These are phyloP conservation scores for Carex sylvatica DNA, from an alignment of 202 grass and related monocot species.

Conservation along the genomic window DNA sequence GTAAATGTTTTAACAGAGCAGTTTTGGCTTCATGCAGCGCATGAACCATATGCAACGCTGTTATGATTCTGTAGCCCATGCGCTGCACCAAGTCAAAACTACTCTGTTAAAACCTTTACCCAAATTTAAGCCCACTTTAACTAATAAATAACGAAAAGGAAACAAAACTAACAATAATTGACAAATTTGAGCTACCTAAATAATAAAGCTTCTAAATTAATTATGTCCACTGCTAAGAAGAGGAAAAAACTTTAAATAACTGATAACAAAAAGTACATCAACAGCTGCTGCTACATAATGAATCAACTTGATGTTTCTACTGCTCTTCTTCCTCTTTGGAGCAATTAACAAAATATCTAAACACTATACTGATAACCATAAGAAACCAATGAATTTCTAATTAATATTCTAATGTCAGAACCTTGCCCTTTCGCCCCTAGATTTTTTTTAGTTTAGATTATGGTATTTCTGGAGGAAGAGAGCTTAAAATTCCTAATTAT, in stretches of 20 bases:
- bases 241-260: background rate
- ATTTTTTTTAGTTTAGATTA: too few species aligned
- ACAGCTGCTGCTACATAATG: background rate
- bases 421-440: background rate
- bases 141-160: background rate
- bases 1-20: too few species aligned
- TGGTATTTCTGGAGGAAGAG: too few species aligned
- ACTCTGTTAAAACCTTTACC: too few species aligned
- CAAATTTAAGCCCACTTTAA: too few species aligned
- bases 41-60: too few species aligned
- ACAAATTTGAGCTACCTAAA: background rate
- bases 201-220: background rate
- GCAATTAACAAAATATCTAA: background rate
- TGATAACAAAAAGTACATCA: background rate
- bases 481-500: too few species aligned
- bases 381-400: conserved; percentile 33
- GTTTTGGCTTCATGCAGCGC: too few species aligned
- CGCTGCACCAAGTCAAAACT: too few species aligned
- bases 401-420: conserved; percentile 5
- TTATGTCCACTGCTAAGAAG: background rate
- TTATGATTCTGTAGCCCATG: too few species aligned
- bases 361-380: background rate
- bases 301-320: background rate
- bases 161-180: background rate
- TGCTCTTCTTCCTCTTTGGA: background rate